Base-by-base conservation (phyloP, 768 basidiomycete species). In the Glaciozyma antarctica region DNA sequence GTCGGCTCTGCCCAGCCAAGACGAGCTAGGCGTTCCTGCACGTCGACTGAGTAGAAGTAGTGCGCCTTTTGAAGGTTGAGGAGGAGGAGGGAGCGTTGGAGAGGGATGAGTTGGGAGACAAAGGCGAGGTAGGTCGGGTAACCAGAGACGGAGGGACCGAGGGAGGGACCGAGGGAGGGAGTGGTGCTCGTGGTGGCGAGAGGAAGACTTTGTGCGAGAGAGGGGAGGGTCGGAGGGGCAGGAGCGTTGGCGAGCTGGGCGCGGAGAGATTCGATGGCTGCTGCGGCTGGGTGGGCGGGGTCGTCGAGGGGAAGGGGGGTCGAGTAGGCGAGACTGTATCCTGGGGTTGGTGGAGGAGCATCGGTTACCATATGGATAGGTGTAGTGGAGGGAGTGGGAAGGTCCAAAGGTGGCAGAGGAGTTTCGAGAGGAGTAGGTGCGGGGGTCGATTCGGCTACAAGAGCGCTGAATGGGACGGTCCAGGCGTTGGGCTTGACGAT, bases 11-110 rank as follows among this genome's bases (percentile, higher is more conserved):
- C 58, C 44, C 58, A 47, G 5, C 58, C 58, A 5, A 47, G 45
- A 15, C 10, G 30, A 1, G 24, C 22, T 10, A 32, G n/a, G 1
- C 48, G n/a, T 7, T n/a, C 5, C 6, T 58, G 13, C 22, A 45
- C 30, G 26, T 49, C 52, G 4, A 2, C 10, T 28, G 34, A 28
- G 55, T 65, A 69, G 53, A 56, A 55, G 13, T 30, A 54, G 51
- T 64, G 65, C 30, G 68, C 68, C 51, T 69, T 69, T 34, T 69
- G 68, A 0, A 69, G 49, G 60, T 69, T 69, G 44, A 69, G 65
- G 16, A 69, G 60, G 7, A 69, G 51, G 22, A 69, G 62, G 9
- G 65, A 55, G 22, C 68, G 64, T 49, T 69, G 68, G 8, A 69
- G 60, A 24, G 68, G 68, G 55, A 66, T 48, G 51, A 69, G 63